Evolutionary conservation across 164 flowering plant genomes (phyloP).

Genomic region (Chimonanthus praecox): DNA sequence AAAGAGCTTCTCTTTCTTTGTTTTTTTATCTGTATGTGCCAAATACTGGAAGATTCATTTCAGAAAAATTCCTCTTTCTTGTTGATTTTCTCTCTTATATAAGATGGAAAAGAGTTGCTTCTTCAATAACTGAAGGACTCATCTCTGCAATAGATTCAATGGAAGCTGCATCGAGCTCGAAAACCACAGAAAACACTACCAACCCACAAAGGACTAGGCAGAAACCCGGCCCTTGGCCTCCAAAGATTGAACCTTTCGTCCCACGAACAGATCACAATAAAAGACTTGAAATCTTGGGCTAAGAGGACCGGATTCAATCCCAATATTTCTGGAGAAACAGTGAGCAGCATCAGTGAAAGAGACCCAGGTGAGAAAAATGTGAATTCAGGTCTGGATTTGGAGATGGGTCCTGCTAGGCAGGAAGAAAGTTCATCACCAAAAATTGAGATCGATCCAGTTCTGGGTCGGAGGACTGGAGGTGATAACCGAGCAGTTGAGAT

Average conservation of each 20-base stretch:
- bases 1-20: not conserved
- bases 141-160: slow-evolving; percentile 31
- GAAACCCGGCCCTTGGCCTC: slow-evolving; percentile 31
- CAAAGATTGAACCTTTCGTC: slow-evolving; percentile 63
- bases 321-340: slow-evolving; percentile 51
- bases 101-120: not conserved
- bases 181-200: slow-evolving; percentile 16
- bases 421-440: slow-evolving; percentile 52
- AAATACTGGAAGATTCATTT: not conserved
- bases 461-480: slow-evolving; percentile 41
- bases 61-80: not conserved
- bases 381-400: slow-evolving; percentile 40
- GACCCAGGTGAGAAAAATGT: slow-evolving; percentile 15
- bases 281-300: slow-evolving; percentile 89
- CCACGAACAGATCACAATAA: slow-evolving; percentile 51
- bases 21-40: not conserved
- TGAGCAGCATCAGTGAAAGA: slow-evolving; percentile 26
- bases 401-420: slow-evolving; percentile 27
- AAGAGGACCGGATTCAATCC: slow-evolving; percentile 83
- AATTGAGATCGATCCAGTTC: slow-evolving; percentile 72
- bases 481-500: slow-evolving; percentile 37
- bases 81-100: not conserved
- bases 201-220: slow-evolving; percentile 19
- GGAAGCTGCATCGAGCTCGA: slow-evolving; percentile 66
- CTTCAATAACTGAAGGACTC: not conserved